Evolutionary conservation across 2,329 filamentous ascomycete genomes (phyloP), one percentile per base, ranked within the genome.

Genomic region (Arthrobotrys entomopaga): DNA sequence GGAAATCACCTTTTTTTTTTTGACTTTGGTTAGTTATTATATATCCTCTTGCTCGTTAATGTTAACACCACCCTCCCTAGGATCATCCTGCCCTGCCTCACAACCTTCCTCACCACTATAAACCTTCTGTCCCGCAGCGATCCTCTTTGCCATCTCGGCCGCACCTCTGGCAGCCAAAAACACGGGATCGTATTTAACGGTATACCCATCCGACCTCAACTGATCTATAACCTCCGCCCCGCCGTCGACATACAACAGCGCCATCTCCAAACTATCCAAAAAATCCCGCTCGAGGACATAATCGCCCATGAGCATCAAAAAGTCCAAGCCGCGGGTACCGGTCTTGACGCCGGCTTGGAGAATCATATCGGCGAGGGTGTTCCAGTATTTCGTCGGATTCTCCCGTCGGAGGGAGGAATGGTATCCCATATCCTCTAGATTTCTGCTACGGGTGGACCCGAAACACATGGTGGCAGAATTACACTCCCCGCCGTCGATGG

Each of bases 401-500:
- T 46, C 20, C 24, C 52, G 20, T 2, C 52, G 19, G 0, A 65
- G 7, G n/a, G 7, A n/a, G 15, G 46, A 43, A 19, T 46, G 20
- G 40, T 22, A 65, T 16, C 61, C 61, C 38, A 65, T 43, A 22
- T 49, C 61, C 15, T 46, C n/a, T 7, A 56, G 22, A 48, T 65
- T 49, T 15, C 38, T 7, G 61, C 38, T 42, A 15, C 22, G 20
- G 10, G 19, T 24, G 3, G n/a, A 38, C n/a, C 61, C 61, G 38
- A 65, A 43, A 29, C 61, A 65, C 6, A 1, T 13, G 8, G 38
- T 24, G 1, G 61, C 61, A 15, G 61, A 65, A 11, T 50, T 24
- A 48, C 61, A 65, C 7, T 40, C 84, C 8, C 22, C 61, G 22
- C 40, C 42, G 50, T 54, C 50, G 38, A 65, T 48, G 50, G 24